Percentiles rank a stretch among this genome's conserved stretches.
Evolutionary conservation across 768 basidiomycete genomes (phyloP).

Genomic region (Ramaria sp.): DNA sequence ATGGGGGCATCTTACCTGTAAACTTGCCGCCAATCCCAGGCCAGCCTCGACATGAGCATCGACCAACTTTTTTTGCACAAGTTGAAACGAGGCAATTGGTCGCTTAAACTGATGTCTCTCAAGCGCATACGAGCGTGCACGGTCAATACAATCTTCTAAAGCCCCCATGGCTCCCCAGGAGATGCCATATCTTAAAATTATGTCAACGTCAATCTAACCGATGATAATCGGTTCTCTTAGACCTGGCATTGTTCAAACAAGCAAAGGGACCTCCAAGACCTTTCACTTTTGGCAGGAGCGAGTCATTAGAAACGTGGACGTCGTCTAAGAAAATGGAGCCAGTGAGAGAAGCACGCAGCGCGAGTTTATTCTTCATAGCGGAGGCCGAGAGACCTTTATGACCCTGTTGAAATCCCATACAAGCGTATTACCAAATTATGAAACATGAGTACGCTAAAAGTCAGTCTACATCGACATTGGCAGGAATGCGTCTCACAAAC

Average conservation of each 20-base stretch:
- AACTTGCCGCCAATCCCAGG: constrained; percentile 63
- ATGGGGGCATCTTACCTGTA: constrained; percentile 38
- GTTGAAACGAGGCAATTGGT: constrained; percentile 89
- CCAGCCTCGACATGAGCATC: constrained; percentile 85
- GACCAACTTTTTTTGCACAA: constrained; percentile 95
- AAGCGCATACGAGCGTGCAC: constrained; percentile 73
- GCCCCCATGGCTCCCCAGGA: constrained; percentile 96
- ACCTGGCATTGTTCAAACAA: constrained; percentile 85
- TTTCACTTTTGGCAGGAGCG: constrained; percentile 64
- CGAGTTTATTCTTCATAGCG: constrained; percentile 86
- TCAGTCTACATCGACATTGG: constrained; percentile 9
- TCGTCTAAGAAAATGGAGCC: constrained; percentile 90
- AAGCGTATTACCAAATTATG: not conserved
- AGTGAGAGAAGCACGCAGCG: constrained; percentile 74
- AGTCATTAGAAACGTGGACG: constrained; percentile 63
- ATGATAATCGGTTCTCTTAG: not conserved
- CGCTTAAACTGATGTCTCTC: constrained; percentile 85
- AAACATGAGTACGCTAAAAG: not conserved
- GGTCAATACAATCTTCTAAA: constrained; percentile 79
- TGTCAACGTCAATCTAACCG: constrained; percentile 5
- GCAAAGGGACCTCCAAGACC: constrained; percentile 84
- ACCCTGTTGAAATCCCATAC: constrained; percentile 36
- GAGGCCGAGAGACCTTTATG: constrained; percentile 75
- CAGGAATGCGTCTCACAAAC: constrained; percentile 25
- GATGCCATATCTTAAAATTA: constrained; percentile 57